Evolutionary conservation across 768 basidiomycete genomes (phyloP).

Genomic region (Mycena haematopus): DNA sequence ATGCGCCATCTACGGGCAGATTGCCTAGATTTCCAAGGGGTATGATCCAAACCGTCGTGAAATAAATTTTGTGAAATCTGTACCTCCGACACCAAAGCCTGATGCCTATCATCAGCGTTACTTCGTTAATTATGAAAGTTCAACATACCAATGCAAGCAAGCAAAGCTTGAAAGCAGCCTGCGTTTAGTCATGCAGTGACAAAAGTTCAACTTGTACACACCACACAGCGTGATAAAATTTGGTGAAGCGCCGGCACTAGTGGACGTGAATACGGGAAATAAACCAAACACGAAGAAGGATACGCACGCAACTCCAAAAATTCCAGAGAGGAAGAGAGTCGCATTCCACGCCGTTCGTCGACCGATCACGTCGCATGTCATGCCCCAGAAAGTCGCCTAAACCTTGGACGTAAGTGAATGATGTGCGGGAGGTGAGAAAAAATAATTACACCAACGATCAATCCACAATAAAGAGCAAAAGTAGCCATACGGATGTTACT

Average conservation of each 20-base stretch:
- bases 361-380: conserved; percentile 59
- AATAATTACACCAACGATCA: conserved; percentile 47
- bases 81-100: conserved; percentile 60
- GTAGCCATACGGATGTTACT: conserved; percentile 42
- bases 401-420: neutral
- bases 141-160: conserved; percentile 26
- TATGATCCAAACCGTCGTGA: neutral
- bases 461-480: conserved; percentile 45
- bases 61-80: neutral
- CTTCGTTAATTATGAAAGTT: no score
- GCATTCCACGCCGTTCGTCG: conserved; percentile 58
- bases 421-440: neutral
- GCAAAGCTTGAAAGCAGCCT: conserved; percentile 12
- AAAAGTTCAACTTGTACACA: neutral
- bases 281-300: neutral
- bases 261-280: neutral
- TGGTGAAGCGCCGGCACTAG: conserved; percentile 52
- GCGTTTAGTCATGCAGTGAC: neutral
- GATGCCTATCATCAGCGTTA: conserved; percentile 39
- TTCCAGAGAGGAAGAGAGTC: conserved; percentile 59
- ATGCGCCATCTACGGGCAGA: conserved; percentile 63
- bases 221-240: conserved; percentile 48
- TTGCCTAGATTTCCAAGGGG: conserved; percentile 35
- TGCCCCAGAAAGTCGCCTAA: conserved; percentile 56
- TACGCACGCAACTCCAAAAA: conserved; percentile 53